phyloP scores from a whole-genome alignment of 108 stramenopile genomes.

The Conticribra guillardii region DNA sequence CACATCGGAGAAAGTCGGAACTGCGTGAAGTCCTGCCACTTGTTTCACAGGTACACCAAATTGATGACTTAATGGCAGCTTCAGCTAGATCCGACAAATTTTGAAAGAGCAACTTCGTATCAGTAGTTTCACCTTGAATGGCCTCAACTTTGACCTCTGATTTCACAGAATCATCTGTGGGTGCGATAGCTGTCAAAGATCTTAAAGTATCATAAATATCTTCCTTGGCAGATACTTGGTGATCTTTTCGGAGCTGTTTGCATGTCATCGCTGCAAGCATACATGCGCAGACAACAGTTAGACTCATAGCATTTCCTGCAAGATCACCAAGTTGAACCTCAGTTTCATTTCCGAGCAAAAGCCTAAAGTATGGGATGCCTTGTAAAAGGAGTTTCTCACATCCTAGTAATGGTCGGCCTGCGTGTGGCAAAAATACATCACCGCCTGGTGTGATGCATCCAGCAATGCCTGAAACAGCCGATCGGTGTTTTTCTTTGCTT shows the following conservation, averaged over 20 bases:
- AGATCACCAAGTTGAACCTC: constrained; percentile 82
- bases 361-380: constrained; percentile 78
- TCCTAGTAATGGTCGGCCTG: constrained; percentile 68
- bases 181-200: background rate
- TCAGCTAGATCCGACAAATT: constrained; percentile 38
- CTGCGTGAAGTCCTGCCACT: constrained; percentile 50
- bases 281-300: constrained; percentile 73
- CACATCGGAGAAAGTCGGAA: constrained; percentile 50
- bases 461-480: constrained; percentile 58
- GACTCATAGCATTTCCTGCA: constrained; percentile 85
- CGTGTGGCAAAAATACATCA: constrained; percentile 70
- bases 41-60: constrained; percentile 75
- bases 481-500: constrained; percentile 65
- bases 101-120: constrained; percentile 33
- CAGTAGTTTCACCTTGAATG: constrained; percentile 12
- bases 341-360: constrained; percentile 72
- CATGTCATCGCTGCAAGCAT: constrained; percentile 67
- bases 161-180: background rate
- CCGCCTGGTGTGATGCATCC: constrained; percentile 82
- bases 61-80: constrained; percentile 58
- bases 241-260: constrained; percentile 58
- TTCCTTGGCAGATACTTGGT: constrained; percentile 8
- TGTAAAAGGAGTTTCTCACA: constrained; percentile 81
- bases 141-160: background rate
- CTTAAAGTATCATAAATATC: constrained; percentile 22